These are phyloP conservation scores for Pseudophaeomoniella oleicola DNA, from an alignment of 2,329 filamentous ascomycete genomes.

Conservation along the genomic window DNA sequence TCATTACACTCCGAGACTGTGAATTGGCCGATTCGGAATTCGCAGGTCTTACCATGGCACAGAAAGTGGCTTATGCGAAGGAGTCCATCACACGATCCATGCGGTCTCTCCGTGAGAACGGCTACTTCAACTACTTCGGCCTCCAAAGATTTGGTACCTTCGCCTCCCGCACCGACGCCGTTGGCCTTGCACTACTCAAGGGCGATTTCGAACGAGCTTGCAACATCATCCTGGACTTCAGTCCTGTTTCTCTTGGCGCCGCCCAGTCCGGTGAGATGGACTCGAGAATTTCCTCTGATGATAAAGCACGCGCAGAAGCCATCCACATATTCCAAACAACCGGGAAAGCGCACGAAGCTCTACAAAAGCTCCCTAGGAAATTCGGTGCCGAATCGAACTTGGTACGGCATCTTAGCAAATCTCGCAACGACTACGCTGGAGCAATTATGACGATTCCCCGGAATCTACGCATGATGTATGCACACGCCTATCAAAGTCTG, in stretches of 20 bases:
- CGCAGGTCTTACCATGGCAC: slow-evolving; percentile 17
- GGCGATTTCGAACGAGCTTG: slow-evolving; percentile 70
- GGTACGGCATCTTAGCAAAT: slow-evolving; percentile 54
- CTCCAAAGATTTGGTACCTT: slow-evolving; percentile 95
- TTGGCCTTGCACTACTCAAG: slow-evolving; percentile 72
- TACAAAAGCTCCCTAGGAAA: slow-evolving; percentile 58
- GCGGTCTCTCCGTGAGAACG: slow-evolving; percentile 52
- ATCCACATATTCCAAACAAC: slow-evolving; percentile 58
- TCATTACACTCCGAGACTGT: slow-evolving; percentile 80
- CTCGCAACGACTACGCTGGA: slow-evolving; percentile 59
- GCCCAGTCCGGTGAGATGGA: slow-evolving; percentile 28
- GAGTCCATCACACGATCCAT: slow-evolving; percentile 38
- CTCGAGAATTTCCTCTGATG: slow-evolving; percentile 47
- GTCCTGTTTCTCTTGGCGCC: slow-evolving; percentile 44
- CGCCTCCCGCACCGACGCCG: slow-evolving; percentile 65
- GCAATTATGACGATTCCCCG: slow-evolving; percentile 68
- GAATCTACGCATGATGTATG: slow-evolving; percentile 80
- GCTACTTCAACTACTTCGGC: slow-evolving; percentile 96
- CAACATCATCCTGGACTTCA: slow-evolving; percentile 61
- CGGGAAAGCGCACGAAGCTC: slow-evolving; percentile 43
- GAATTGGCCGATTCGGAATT: slow-evolving; percentile 20
- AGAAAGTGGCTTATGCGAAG: slow-evolving; percentile 24
- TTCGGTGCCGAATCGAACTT: slow-evolving; percentile 70
- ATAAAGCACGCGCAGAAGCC: slow-evolving; percentile 62
- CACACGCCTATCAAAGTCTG: slow-evolving; percentile 89